Conservation (phyloP, 2,329 filamentous ascomycete genomes). For the Cladophialophora psammophila region DNA sequence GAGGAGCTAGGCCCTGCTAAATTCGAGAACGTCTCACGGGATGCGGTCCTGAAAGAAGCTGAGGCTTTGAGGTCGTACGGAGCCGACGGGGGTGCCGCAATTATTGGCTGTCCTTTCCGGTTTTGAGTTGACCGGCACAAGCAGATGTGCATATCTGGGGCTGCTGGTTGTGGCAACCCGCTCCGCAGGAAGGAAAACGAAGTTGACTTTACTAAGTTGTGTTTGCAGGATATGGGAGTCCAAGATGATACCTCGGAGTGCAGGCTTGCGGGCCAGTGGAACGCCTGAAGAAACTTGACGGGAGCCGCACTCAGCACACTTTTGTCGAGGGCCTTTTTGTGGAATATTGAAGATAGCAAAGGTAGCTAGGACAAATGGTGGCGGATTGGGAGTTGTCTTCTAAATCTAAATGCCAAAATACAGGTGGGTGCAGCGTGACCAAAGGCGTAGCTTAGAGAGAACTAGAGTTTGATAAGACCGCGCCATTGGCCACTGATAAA, state of each 20-base stretch:
- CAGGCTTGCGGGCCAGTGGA: not conserved
- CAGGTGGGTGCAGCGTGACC: not conserved
- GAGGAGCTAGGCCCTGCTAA: constrained; percentile 13
- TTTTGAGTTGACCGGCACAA: not conserved
- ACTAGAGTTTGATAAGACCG: not conserved
- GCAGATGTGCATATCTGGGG: too few species aligned
- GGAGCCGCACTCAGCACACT: not conserved
- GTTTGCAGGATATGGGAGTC: not conserved
- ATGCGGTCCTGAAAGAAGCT: constrained; percentile 4
- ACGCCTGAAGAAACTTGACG: not conserved
- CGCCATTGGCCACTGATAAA: not conserved
- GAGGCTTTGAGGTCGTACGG: constrained; percentile 2
- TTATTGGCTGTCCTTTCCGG: constrained; percentile 3
- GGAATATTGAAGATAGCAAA: not conserved
- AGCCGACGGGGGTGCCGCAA: constrained; percentile 5
- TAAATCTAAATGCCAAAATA: not conserved
- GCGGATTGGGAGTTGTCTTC: not conserved
- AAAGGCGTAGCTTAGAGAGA: not conserved
- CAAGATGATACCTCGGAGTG: not conserved
- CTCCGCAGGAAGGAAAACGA: not conserved
- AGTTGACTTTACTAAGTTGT: not conserved
- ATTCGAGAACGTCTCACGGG: constrained; percentile 3
- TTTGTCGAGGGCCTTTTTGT: not conserved
- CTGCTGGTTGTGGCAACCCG: not conserved
- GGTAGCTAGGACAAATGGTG: not conserved